Percentiles rank a stretch among this genome's conserved stretches.
Evolutionary conservation across 306 rosid genomes (phyloP).

Genomic region (Sindora glabra): DNA sequence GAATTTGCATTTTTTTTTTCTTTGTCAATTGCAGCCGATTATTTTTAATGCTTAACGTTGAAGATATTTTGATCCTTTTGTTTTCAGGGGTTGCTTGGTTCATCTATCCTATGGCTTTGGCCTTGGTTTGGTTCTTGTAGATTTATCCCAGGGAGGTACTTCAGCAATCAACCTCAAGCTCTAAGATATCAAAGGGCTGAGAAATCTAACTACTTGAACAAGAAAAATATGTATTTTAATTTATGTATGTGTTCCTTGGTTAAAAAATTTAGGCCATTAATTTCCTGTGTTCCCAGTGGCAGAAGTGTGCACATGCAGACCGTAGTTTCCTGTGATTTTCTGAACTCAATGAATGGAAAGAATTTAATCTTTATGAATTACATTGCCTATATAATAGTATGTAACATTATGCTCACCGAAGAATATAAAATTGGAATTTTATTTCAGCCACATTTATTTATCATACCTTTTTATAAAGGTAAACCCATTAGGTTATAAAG

Average conservation of each 20-base stretch:
- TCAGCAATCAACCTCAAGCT: not conserved
- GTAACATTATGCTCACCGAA: too few species aligned
- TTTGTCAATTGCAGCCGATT: not conserved
- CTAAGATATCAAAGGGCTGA: not conserved
- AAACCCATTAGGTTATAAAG: not conserved
- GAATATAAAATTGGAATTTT: not conserved
- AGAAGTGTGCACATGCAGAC: conserved; percentile 17
- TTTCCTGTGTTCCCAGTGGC: not conserved
- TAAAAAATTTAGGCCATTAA: conserved; percentile 5
- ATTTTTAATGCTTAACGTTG: not conserved
- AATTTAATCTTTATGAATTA: not conserved
- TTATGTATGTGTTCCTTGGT: conserved; percentile 1
- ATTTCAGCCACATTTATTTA: not conserved
- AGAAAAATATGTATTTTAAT: not conserved
- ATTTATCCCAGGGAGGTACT: conserved; percentile 18
- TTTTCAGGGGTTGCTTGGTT: conserved; percentile 46
- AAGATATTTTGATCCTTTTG: not conserved
- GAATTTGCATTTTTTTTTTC: not conserved
- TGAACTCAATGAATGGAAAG: conserved; percentile 8
- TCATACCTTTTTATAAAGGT: not conserved
- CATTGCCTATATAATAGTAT: not conserved
- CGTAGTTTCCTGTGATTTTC: conserved; percentile 6
- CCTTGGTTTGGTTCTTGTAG: conserved; percentile 13
- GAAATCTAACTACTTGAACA: not conserved
- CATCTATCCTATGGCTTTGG: conserved; percentile 27